These are phyloP conservation scores for Rheum nobile DNA, from an alignment of 148 eudicot species.

Conservation along the genomic window DNA sequence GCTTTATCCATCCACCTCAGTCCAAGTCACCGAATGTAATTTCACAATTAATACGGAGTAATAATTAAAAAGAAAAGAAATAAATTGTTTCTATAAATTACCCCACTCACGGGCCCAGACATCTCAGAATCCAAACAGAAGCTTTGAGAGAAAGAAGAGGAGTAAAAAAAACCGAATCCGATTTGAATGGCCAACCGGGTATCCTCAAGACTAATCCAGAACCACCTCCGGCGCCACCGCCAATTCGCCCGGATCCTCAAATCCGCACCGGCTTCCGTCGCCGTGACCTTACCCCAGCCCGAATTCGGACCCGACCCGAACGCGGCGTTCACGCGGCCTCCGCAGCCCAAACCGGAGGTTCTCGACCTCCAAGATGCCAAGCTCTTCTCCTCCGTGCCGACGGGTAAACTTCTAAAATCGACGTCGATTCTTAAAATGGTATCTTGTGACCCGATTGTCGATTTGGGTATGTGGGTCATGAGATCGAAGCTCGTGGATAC, in stretches of 20 bases:
- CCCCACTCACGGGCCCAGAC: neutral
- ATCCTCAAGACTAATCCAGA: constrained; percentile 26
- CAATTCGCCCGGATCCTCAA: constrained; percentile 22
- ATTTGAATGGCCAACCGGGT: constrained; percentile 32
- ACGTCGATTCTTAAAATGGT: constrained; percentile 32
- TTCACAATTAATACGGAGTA: too few species aligned
- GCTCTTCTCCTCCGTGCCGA: constrained; percentile 39
- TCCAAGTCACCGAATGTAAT: neutral
- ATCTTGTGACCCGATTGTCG: constrained; percentile 42
- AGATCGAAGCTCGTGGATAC: constrained; percentile 36
- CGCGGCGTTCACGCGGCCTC: neutral
- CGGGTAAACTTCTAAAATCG: constrained; percentile 36
- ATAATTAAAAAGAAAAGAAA: too few species aligned
- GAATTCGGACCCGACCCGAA: constrained; percentile 9
- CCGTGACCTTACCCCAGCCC: constrained; percentile 18
- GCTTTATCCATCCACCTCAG: constrained; percentile 8
- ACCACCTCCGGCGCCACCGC: constrained; percentile 17
- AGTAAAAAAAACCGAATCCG: neutral
- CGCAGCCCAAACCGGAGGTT: neutral
- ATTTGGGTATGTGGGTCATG: constrained; percentile 66
- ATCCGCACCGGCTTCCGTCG: constrained; percentile 26
- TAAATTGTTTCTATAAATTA: neutral
- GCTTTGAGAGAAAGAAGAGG: neutral
- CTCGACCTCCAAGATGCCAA: constrained; percentile 35
- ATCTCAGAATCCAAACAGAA: neutral